phyloP scores from a whole-genome alignment of 345 rosid species.

The Eutrema yunnanense region DNA sequence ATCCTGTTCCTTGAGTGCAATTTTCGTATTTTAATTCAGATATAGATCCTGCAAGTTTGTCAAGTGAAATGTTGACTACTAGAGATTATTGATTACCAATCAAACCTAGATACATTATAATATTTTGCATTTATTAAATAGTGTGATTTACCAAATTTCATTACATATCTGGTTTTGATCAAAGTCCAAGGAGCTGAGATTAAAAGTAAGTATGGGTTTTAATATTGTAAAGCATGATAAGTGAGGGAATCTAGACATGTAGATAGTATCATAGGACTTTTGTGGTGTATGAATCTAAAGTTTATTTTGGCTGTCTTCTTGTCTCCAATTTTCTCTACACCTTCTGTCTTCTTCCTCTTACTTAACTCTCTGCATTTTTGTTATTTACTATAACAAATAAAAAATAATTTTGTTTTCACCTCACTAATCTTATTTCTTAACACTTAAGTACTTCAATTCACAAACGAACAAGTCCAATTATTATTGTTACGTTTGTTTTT shows the following conservation, averaged over 20 bases:
- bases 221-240: neutral
- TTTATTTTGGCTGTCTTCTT: slow-evolving; percentile 32
- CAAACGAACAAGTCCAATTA: slow-evolving; percentile 9
- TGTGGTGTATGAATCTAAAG: slow-evolving; percentile 23
- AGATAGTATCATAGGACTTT: slow-evolving; percentile 15
- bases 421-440: slow-evolving; percentile 9
- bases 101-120: neutral
- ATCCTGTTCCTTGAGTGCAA: neutral
- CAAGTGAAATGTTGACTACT: neutral
- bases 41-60: neutral
- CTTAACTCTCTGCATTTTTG: slow-evolving; percentile 17
- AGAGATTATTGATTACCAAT: neutral
- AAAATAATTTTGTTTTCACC: neutral
- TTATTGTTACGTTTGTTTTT: neutral
- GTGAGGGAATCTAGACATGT: slow-evolving; percentile 28
- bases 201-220: neutral
- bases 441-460: neutral
- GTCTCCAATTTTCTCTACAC: slow-evolving; percentile 32
- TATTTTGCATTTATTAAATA: neutral
- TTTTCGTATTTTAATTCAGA: neutral
- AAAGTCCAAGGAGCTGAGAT: neutral
- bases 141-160: neutral
- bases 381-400: neutral
- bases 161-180: neutral
- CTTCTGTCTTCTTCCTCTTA: slow-evolving; percentile 29